Percentiles rank a stretch among this genome's conserved stretches.
Evolutionary conservation across 179 eudicot species (phyloP).

Genomic region (Actinidia chinensis): DNA sequence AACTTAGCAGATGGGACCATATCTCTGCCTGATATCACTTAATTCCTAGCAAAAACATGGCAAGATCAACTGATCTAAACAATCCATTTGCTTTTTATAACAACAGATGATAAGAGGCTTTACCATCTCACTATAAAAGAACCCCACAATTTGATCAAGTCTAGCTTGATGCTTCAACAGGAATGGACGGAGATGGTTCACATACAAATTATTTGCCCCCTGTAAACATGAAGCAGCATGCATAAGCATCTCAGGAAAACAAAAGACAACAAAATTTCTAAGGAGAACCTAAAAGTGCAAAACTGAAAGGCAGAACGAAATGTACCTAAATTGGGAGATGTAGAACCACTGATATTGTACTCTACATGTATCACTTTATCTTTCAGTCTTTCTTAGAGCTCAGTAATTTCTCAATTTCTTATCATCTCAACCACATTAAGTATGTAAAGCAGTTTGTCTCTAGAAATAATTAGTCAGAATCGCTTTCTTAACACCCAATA

Average conservation of each 20-base stretch:
- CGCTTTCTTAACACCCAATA: too few relatives aligned
- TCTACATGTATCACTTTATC: neutral
- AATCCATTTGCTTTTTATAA: neutral
- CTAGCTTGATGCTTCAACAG: slow-evolving; percentile 73
- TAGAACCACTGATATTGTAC: neutral
- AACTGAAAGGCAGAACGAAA: neutral
- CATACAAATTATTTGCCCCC: slow-evolving; percentile 80
- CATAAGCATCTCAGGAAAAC: neutral
- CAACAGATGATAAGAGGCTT: slow-evolving; percentile 14
- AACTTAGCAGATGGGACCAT: neutral
- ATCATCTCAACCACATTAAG: too few relatives aligned
- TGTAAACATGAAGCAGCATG: slow-evolving; percentile 37
- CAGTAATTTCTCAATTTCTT: too few relatives aligned
- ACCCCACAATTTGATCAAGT: slow-evolving; percentile 63
- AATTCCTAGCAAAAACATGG: neutral
- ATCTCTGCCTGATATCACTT: neutral
- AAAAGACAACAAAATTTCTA: neutral
- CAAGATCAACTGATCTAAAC: neutral
- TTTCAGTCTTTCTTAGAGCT: too few relatives aligned
- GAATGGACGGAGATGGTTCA: slow-evolving; percentile 75
- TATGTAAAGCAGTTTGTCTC: too few relatives aligned
- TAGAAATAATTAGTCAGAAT: too few relatives aligned
- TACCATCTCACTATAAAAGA: slow-evolving; percentile 68
- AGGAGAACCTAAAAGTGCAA: neutral
- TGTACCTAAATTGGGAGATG: neutral